These are phyloP conservation scores for Herpetospermum pedunculosum DNA, from an alignment of 306 rosid species.

Conservation along the genomic window DNA sequence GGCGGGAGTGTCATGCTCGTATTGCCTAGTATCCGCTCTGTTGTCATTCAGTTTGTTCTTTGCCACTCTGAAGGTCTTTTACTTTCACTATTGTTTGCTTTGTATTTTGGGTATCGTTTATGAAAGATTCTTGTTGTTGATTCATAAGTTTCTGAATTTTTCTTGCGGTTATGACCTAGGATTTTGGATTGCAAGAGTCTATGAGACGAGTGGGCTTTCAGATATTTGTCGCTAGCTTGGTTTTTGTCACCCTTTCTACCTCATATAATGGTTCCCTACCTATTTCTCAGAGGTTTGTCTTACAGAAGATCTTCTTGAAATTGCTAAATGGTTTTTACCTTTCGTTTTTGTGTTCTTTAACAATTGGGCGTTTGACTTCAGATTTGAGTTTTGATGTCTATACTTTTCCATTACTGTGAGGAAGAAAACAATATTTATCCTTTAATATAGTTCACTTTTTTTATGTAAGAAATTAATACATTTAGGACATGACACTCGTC, in stretches of 20 bases:
- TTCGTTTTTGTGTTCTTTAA: background rate
- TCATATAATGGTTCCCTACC: constrained; percentile 43
- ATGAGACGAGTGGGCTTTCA: constrained; percentile 46
- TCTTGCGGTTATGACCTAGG: constrained; percentile 23
- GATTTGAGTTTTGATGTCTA: background rate
- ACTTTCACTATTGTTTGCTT: background rate
- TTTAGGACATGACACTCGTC: background rate
- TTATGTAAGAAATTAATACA: background rate
- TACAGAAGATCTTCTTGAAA: background rate
- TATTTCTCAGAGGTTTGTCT: constrained; percentile 40
- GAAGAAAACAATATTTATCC: background rate
- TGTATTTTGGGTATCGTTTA: background rate
- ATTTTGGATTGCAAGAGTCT: constrained; percentile 44
- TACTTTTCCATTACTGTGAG: background rate
- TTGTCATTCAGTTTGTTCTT: constrained; percentile 65
- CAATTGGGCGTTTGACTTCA: background rate
- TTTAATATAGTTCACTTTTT: background rate
- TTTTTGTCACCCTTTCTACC: constrained; percentile 50
- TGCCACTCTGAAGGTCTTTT: constrained; percentile 34
- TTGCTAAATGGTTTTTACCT: background rate
- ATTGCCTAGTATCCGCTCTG: constrained; percentile 62
- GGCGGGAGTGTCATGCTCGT: constrained; percentile 53
- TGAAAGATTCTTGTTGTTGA: background rate
- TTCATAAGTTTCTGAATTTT: background rate
- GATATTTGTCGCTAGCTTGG: constrained; percentile 48